Base-by-base conservation (phyloP, 306 rosid genomes). In the Bauhinia variegata region DNA sequence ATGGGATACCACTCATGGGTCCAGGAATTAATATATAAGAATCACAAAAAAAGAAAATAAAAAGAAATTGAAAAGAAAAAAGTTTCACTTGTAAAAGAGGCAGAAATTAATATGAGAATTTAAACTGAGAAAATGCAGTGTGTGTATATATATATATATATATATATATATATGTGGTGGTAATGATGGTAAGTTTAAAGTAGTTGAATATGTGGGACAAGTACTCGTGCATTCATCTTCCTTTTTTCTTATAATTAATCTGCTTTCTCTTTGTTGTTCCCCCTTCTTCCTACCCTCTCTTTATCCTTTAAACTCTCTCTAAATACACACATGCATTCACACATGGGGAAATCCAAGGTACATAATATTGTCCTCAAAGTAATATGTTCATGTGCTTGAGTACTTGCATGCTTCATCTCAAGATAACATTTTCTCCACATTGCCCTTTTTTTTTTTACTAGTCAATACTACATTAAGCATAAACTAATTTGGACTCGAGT, bases 181-280 rank as follows among this genome's bases (percentile, higher is more conserved):
- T 72, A 76, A 87, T 87, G 86, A 82, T 85, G 70, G 77, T 75
- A 74, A 14, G 62, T 78, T 63, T 65, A 75, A 75, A 71, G 72
- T 60, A 69, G 41, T 65, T 59, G 74, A 18, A 67, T 48, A 68
- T 48, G 92, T 81, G 89, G 91, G 91, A 55, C 91, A 72, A 43
- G 11, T 14, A 57, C 15, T 36, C 49, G 23, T 49, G 30, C 30
- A 32, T 37, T 70, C 72, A 70, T 41, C n/a, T n/a, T n/a, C n/a
- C n/a, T n/a, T n/a, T n/a, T n/a, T n/a, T n/a, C n/a, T n/a, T n/a
- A n/a, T n/a, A n/a, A n/a, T n/a, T n/a, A n/a, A n/a, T n/a, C n/a
- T n/a, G n/a, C n/a, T n/a, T n/a, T n/a, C n/a, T n/a, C n/a, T n/a
- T n/a, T n/a, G n/a, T n/a, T n/a, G n/a, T n/a, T n/a, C n/a, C n/a